phyloP scores from a whole-genome alignment of 495 filamentous ascomycete genomes.

The Penicillium taxi region DNA sequence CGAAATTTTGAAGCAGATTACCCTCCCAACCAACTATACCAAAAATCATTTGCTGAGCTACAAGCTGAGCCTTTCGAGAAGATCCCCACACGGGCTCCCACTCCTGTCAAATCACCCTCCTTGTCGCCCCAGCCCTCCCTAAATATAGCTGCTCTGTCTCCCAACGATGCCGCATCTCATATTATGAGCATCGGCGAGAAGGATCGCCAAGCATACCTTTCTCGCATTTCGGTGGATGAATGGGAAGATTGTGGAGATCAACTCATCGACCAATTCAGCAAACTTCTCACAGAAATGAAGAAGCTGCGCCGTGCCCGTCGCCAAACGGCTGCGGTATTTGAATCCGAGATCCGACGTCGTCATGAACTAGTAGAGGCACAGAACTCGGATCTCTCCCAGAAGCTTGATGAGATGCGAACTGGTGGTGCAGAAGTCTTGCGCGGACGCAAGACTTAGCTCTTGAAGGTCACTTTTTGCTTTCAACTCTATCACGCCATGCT shows the following conservation, averaged over 20 bases:
- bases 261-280: constrained; percentile 61
- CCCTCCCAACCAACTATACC: constrained; percentile 32
- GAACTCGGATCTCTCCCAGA: constrained; percentile 28
- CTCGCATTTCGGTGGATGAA: constrained; percentile 55
- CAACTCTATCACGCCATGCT: no score
- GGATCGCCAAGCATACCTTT: constrained; percentile 56
- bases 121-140: constrained; percentile 11
- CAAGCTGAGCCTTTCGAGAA: constrained; percentile 41
- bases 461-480: background rate
- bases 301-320: constrained; percentile 58
- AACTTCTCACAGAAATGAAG: constrained; percentile 55
- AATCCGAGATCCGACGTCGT: constrained; percentile 54
- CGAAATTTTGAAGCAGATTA: constrained; percentile 35
- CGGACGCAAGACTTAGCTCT: constrained; percentile 31
- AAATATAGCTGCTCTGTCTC: constrained; percentile 7
- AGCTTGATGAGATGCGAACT: constrained; percentile 37
- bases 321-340: constrained; percentile 54
- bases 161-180: constrained; percentile 24
- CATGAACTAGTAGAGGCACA: constrained; percentile 36
- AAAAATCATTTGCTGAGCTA: constrained; percentile 36
- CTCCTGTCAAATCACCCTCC: constrained; percentile 16
- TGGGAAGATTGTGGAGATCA: constrained; percentile 82
- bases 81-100: constrained; percentile 19
- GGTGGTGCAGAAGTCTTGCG: constrained; percentile 37
- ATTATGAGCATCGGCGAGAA: constrained; percentile 23